Conservation (phyloP, 164 flowering plant genomes). For the Brasenia schreberi region DNA sequence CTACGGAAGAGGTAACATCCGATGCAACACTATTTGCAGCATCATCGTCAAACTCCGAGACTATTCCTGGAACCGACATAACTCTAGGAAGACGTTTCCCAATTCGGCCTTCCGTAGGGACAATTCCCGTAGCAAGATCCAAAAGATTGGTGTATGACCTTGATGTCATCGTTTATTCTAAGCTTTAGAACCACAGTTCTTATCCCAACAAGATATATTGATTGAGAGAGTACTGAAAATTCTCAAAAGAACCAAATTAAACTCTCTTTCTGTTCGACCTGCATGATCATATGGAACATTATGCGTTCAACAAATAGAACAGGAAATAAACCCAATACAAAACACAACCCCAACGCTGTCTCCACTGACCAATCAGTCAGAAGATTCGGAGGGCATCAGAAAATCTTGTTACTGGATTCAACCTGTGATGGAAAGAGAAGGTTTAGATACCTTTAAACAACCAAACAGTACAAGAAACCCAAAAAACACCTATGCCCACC, state of each 20-base stretch:
- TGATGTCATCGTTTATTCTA: slow-evolving; percentile 36
- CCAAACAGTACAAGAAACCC: no score
- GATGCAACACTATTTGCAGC: slow-evolving; percentile 60
- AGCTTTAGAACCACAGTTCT: background rate
- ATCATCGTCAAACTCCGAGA: slow-evolving; percentile 68
- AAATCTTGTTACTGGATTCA: no score
- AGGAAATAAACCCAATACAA: no score
- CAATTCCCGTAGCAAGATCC: slow-evolving; percentile 71
- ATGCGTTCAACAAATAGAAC: no score
- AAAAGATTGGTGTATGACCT: slow-evolving; percentile 71
- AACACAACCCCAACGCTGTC: no score
- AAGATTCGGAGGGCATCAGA: no score
- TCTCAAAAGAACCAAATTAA: background rate
- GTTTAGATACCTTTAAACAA: no score
- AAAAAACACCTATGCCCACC: no score
- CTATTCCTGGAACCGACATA: slow-evolving; percentile 57
- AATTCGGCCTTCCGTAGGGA: slow-evolving; percentile 39
- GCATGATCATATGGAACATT: background rate
- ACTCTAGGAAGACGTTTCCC: slow-evolving; percentile 41
- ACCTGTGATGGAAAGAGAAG: no score
- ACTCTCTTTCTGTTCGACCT: background rate
- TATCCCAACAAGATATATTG: background rate
- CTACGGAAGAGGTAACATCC: slow-evolving; percentile 47
- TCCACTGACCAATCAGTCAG: no score
- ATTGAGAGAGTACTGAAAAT: background rate